Evolutionary conservation across 805 yeast species (phyloP), one percentile per base, ranked within the genome.

Genomic region (Clavispora carvajalis): DNA sequence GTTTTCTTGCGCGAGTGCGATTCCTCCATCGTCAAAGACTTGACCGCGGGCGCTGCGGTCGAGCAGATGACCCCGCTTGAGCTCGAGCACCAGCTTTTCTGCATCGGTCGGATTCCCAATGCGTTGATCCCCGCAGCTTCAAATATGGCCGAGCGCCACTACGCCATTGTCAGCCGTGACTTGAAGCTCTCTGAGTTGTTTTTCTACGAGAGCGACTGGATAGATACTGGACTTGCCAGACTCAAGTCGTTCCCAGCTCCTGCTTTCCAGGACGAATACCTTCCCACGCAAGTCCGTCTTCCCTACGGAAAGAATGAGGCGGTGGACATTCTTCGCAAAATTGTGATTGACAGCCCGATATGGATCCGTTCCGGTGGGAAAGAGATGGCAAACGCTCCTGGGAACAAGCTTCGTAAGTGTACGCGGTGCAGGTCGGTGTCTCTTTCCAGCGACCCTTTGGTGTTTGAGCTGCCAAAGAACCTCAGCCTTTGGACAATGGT

Each of bases 151-250:
- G 74, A 71, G 6, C 68, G 72, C n/a, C 79, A 73, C 52, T 57
- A 68, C 12, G 63, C 65, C 11, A 60, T 62, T 33, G 58, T 73
- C 13, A 57, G 60, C 22, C 67, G 75, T 6, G 76, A 71, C 19
- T 63, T 73, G 19, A 72, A 76, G 46, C 62, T 74, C 1, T 69
- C 82, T 2, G 76, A 72, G 7, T 51, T 88, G 21, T 82, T 75
- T 51, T 78, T 80, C 46, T 77, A 80, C 52, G 79, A 83, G 49
- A 78, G 80, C 1, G 67, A 69, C 21, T 85, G 95, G 95, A 63
- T 85, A 13, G 69, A 72, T 50, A 60, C 48, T 34, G 66, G 70
- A n/a, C 44, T 60, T 12, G 48, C 49, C 34, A 35, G 42, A 6
- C 19, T 24, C 21, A 16, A 33, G 5, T 3, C 18, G 2, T 30